Evolutionary conservation across 1,139 yeast species (phyloP).

Genomic region (Zygosaccharomyces pseudobailii): DNA sequence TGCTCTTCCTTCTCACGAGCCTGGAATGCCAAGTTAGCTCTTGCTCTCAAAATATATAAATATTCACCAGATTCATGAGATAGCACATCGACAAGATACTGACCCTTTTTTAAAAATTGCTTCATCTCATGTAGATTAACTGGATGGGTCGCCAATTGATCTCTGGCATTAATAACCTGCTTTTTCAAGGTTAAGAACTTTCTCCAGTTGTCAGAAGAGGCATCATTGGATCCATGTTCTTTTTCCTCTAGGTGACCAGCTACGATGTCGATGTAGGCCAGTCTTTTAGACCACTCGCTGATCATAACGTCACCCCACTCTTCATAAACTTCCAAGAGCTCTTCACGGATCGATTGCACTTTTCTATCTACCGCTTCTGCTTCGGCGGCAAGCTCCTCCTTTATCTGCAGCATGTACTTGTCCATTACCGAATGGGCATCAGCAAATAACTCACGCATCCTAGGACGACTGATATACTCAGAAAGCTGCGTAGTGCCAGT

Average conservation of each 20-base stretch:
- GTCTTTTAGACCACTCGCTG: slow-evolving; percentile 45
- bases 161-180: slow-evolving; percentile 39
- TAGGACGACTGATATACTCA: slow-evolving; percentile 50
- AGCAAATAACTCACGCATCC: slow-evolving; percentile 46
- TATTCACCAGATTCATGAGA: slow-evolving; percentile 68
- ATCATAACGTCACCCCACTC: slow-evolving; percentile 67
- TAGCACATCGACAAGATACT: slow-evolving; percentile 55
- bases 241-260: slow-evolving; percentile 19
- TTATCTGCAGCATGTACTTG: slow-evolving; percentile 38
- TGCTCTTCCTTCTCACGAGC: slow-evolving; percentile 48
- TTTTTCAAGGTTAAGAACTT: slow-evolving; percentile 26
- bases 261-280: slow-evolving; percentile 32
- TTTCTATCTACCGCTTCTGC: slow-evolving; percentile 39
- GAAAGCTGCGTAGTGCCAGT: slow-evolving; percentile 33
- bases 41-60: slow-evolving; percentile 67
- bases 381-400: slow-evolving; percentile 34
- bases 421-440: slow-evolving; percentile 37
- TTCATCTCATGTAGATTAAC: slow-evolving; percentile 49
- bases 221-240: slow-evolving; percentile 9
- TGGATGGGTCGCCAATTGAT: slow-evolving; percentile 47
- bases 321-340: slow-evolving; percentile 60
- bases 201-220: slow-evolving; percentile 27
- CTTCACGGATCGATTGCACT: slow-evolving; percentile 46
- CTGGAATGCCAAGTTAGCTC: slow-evolving; percentile 79
- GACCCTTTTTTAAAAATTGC: slow-evolving; percentile 50